Percentiles rank a stretch among this genome's conserved stretches.
These are phyloP conservation scores for Ananas comosus DNA, from an alignment of 176 grass and related monocot genomes.

Conservation along the genomic window DNA sequence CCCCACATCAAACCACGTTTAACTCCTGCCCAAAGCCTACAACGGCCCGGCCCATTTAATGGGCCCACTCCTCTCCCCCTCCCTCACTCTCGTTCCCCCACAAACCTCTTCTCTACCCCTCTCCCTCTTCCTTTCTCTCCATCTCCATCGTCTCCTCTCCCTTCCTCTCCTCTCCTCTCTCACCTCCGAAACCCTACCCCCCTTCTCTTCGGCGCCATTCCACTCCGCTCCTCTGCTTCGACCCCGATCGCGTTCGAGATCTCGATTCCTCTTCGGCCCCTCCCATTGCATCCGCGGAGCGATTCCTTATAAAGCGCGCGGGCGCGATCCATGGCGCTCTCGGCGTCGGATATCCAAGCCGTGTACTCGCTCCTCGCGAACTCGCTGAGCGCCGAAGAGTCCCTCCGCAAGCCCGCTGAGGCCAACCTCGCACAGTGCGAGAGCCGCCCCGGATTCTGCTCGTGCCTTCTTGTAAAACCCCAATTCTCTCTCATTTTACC, in stretches of 20 bases:
- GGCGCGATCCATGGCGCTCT: slow-evolving; percentile 52
- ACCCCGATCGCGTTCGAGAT: not conserved
- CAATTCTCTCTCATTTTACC: not conserved
- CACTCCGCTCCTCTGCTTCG: not conserved
- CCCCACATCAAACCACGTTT: too few relatives aligned
- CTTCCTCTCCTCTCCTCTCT: not conserved
- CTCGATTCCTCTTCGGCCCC: not conserved
- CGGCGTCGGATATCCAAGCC: slow-evolving; percentile 62
- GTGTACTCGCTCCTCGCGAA: slow-evolving; percentile 85
- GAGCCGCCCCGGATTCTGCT: slow-evolving; percentile 78
- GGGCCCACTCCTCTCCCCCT: too few relatives aligned
- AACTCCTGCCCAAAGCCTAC: too few relatives aligned
- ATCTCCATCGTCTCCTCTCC: slow-evolving; percentile 2
- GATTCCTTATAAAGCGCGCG: not conserved
- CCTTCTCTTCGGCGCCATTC: not conserved
- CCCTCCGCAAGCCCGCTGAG: slow-evolving; percentile 64
- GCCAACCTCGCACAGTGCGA: slow-evolving; percentile 74
- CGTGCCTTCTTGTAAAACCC: slow-evolving; percentile 79
- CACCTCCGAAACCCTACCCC: not conserved
- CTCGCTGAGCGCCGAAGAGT: slow-evolving; percentile 74
- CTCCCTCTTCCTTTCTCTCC: not conserved
- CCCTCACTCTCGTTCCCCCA: not conserved
- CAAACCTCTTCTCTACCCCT: not conserved
- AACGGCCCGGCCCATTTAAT: too few relatives aligned
- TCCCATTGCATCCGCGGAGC: not conserved